Conservation (phyloP, 768 basidiomycete species). For the Chalciporus chontae region DNA sequence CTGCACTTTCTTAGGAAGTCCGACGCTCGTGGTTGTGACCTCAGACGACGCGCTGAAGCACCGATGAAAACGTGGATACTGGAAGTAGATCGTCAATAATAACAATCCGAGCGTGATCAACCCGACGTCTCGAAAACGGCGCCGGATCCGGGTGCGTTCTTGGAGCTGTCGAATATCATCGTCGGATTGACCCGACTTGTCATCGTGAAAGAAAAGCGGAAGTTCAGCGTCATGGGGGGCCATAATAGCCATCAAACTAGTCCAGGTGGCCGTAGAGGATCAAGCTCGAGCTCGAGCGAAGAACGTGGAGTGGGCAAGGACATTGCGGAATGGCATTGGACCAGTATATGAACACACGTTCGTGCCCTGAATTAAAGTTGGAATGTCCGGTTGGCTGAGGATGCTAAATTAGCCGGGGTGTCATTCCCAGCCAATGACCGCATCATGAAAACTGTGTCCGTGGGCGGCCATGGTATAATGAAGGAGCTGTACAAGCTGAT, state of each 20-base stretch:
- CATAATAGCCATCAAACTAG: neutral
- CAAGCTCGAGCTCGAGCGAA: neutral
- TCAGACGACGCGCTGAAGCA: neutral
- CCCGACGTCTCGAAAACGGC: neutral
- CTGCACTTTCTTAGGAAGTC: constrained; percentile 22
- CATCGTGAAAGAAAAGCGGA: constrained; percentile 5
- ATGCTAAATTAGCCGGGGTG: neutral
- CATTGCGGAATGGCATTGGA: neutral
- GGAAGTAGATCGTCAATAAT: constrained; percentile 12
- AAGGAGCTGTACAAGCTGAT: neutral
- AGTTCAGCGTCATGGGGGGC: neutral
- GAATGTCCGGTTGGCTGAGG: constrained; percentile 4
- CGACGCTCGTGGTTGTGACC: neutral
- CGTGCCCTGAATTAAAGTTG: constrained; percentile 11
- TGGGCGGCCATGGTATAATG: neutral
- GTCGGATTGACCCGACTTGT: neutral
- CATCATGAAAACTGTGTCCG: neutral
- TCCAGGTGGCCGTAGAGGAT: neutral
- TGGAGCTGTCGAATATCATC: neutral
- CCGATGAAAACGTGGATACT: constrained; percentile 6
- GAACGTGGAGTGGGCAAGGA: constrained; percentile 6
- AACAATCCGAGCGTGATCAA: constrained; percentile 17
- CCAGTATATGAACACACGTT: constrained; percentile 23
- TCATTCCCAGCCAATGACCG: neutral
- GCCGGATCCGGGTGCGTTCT: neutral